phyloP scores from a whole-genome alignment of 2,329 filamentous ascomycete species.

The Colletotrichum euphorbiae region DNA sequence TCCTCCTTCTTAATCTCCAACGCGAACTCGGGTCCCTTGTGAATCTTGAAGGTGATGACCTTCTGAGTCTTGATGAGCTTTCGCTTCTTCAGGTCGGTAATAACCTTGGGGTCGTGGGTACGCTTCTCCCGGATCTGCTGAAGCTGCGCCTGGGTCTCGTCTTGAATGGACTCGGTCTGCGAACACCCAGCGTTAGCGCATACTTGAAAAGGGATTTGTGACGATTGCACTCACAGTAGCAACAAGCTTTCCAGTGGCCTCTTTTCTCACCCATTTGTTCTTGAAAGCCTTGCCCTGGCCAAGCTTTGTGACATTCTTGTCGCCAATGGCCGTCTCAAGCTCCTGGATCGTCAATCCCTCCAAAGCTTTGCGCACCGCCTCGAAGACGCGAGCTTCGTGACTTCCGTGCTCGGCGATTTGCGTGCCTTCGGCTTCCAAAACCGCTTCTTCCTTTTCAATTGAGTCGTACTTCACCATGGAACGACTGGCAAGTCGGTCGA shows the following conservation, averaged over 20 bases:
- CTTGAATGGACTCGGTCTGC: conserved; percentile 78
- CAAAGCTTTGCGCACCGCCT: conserved; percentile 76
- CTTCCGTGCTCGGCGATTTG: conserved; percentile 80
- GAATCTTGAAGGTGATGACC: conserved; percentile 82
- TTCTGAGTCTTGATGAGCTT: conserved; percentile 89
- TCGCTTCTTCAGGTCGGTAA: conserved; percentile 89
- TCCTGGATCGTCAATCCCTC: conserved; percentile 87
- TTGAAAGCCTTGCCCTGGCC: conserved; percentile 97
- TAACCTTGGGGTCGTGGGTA: conserved; percentile 78
- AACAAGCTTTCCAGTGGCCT: conserved; percentile 66
- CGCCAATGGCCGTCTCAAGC: conserved; percentile 75
- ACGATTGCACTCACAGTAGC: conserved; percentile 56
- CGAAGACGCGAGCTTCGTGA: conserved; percentile 85
- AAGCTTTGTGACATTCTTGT: conserved; percentile 80
- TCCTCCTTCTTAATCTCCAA: conserved; percentile 91
- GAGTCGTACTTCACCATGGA: conserved; percentile 90
- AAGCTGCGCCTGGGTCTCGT: conserved; percentile 82
- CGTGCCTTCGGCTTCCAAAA: conserved; percentile 80
- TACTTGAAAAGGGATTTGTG: not conserved
- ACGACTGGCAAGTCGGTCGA: conserved; percentile 86
- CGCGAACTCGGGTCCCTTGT: conserved; percentile 89
- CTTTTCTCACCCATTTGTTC: conserved; percentile 77
- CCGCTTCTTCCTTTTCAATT: conserved; percentile 80
- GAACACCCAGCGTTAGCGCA: conserved; percentile 22
- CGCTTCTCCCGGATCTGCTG: conserved; percentile 77